These are phyloP conservation scores for Lasiodiplodia hormozganensis DNA, from an alignment of 2,329 filamentous ascomycete genomes.

Conservation along the genomic window DNA sequence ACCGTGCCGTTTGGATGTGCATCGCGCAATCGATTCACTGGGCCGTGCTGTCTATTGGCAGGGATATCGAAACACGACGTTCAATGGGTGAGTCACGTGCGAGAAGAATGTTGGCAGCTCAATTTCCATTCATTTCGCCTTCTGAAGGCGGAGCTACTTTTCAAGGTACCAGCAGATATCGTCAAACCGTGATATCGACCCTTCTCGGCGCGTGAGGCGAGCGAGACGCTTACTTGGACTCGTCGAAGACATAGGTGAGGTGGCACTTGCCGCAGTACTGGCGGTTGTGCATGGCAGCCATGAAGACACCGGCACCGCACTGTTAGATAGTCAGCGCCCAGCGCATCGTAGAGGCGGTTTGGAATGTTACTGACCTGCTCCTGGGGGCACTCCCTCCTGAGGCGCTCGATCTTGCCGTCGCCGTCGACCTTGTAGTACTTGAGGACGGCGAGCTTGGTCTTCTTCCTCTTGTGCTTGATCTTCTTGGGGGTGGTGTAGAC, in stretches of 20 bases:
- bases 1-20: neutral
- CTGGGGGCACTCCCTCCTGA: slow-evolving; percentile 93
- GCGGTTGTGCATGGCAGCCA: slow-evolving; percentile 99
- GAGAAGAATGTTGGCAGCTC: neutral
- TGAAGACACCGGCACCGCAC: slow-evolving; percentile 99
- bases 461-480: slow-evolving; percentile 99
- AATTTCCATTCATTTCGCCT: slow-evolving; percentile 1
- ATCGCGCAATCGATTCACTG: neutral
- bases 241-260: slow-evolving; percentile 75
- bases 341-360: neutral
- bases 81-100: neutral
- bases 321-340: slow-evolving; percentile 46
- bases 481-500: slow-evolving; percentile 99
- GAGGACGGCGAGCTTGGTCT: slow-evolving; percentile 99
- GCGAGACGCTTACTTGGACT: slow-evolving; percentile 58
- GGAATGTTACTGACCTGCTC: slow-evolving; percentile 75
- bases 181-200: slow-evolving; percentile 22
- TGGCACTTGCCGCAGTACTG: slow-evolving; percentile 89
- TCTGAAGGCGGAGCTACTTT: slow-evolving; percentile 22
- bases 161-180: slow-evolving; percentile 20
- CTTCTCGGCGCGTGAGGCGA: neutral
- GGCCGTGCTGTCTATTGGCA: neutral
- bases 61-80: too few species aligned
- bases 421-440: slow-evolving; percentile 99
- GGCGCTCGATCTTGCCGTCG: slow-evolving; percentile 99